Conservation (phyloP, 305 asterid genomes). For the Nicotiana rustica region DNA sequence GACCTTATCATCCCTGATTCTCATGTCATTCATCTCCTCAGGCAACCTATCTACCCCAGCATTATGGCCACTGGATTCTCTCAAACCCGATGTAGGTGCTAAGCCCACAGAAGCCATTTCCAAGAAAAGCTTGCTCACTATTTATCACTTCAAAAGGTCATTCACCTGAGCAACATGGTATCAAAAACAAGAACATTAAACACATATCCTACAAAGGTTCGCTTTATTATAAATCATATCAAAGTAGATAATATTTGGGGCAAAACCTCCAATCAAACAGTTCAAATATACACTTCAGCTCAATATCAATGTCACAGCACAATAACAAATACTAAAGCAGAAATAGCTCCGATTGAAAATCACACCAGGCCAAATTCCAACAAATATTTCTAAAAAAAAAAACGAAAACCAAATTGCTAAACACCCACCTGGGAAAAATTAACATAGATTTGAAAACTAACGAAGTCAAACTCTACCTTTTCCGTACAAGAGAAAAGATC, state of each 20-base stretch:
- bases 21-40: constrained; percentile 66
- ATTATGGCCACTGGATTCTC: constrained; percentile 51
- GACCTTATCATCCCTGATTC: constrained; percentile 65
- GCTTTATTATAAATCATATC: not conserved
- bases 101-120: constrained; percentile 59
- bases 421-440: not conserved
- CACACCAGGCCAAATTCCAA: not conserved
- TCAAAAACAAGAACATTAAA: not conserved
- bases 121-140: constrained; percentile 35
- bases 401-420: not conserved
- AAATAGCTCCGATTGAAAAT: constrained; percentile 5
- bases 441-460: not conserved
- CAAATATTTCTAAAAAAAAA: constrained; percentile 2
- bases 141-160: constrained; percentile 41
- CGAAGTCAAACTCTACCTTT: not conserved
- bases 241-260: not conserved
- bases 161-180: constrained; percentile 37
- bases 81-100: constrained; percentile 54
- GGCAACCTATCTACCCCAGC: constrained; percentile 61
- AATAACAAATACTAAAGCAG: not conserved
- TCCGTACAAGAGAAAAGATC: not conserved
- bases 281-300: not conserved
- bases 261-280: constrained; percentile 12
- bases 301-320: constrained; percentile 24
- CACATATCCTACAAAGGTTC: not conserved